Percentiles rank a stretch among this genome's conserved stretches.
phyloP scores from a whole-genome alignment of 1,284 basidiomycete genomes.

The Cutaneotrichosporon cyanovorans region DNA sequence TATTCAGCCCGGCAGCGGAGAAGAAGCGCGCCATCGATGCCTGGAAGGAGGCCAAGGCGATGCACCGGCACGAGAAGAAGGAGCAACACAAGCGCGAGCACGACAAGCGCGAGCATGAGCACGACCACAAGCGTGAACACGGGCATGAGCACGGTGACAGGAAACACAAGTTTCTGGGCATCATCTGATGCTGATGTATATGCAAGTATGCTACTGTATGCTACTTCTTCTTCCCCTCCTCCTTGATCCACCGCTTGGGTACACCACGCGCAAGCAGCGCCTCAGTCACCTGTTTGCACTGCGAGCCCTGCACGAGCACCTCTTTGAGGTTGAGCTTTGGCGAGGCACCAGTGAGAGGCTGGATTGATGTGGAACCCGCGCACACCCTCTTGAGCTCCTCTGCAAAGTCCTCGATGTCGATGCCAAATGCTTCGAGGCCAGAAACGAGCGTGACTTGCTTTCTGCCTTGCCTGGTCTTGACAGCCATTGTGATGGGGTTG shows the following conservation, averaged over 20 bases:
- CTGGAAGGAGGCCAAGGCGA: constrained; percentile 1
- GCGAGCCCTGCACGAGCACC: constrained; percentile 74
- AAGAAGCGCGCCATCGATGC: background rate
- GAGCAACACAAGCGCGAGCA: background rate
- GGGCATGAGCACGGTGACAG: background rate
- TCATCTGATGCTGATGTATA: background rate
- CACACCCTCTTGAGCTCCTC: constrained; percentile 69
- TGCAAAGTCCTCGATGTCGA: constrained; percentile 63
- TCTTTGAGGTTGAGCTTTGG: constrained; percentile 50
- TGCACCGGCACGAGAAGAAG: constrained; percentile 1
- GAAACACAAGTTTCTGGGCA: background rate
- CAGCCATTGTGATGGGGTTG: constrained; percentile 59
- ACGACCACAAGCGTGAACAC: too few species aligned
- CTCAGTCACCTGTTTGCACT: constrained; percentile 59
- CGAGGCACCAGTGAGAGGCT: constrained; percentile 39
- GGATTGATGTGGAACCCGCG: constrained; percentile 62
- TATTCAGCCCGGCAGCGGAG: background rate
- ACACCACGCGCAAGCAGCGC: constrained; percentile 62
- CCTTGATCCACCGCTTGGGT: constrained; percentile 69
- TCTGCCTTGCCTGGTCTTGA: constrained; percentile 66
- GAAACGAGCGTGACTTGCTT: constrained; percentile 69
- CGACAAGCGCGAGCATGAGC: too few species aligned
- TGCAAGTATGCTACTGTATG: background rate
- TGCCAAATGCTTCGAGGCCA: constrained; percentile 66
- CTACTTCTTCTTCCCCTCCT: constrained; percentile 31